phyloP scores from a whole-genome alignment of 371 early-diverging fungal genomes.

The Chytridium lagenaria region DNA sequence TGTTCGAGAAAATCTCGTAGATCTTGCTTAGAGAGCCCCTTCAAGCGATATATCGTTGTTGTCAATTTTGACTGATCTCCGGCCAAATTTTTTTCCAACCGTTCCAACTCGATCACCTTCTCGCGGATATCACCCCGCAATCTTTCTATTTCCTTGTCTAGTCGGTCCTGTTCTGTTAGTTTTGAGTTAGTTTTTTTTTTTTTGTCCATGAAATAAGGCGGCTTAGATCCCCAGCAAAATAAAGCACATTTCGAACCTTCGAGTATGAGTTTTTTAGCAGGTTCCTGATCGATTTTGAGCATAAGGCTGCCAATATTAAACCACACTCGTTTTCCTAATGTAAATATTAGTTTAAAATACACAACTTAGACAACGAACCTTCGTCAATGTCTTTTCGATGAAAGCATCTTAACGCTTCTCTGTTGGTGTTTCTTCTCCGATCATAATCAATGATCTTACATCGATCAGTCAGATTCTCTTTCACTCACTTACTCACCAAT shows the following conservation, averaged over 20 bases:
- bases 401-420: slow-evolving; percentile 39
- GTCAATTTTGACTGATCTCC: slow-evolving; percentile 3
- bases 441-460: slow-evolving; percentile 43
- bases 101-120: slow-evolving; percentile 33
- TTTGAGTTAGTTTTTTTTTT: background rate
- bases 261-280: slow-evolving; percentile 30
- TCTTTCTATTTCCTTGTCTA: slow-evolving; percentile 39
- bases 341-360: background rate
- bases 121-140: slow-evolving; percentile 29
- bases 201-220: background rate
- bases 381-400: slow-evolving; percentile 25
- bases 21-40: slow-evolving; percentile 27
- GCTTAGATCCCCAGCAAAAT: background rate
- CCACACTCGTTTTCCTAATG: slow-evolving; percentile 33
- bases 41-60: slow-evolving; percentile 27
- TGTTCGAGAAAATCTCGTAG: background rate
- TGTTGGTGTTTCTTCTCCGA: slow-evolving; percentile 43
- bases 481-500: slow-evolving; percentile 25
- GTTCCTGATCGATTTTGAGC: slow-evolving; percentile 33
- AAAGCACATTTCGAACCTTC: slow-evolving; percentile 19
- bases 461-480: background rate
- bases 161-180: slow-evolving; percentile 33
- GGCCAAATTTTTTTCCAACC: slow-evolving; percentile 20
- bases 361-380: slow-evolving; percentile 15
- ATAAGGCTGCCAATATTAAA: slow-evolving; percentile 42